phyloP scores from a whole-genome alignment of 1,284 basidiomycete species.

The Trametes polyzona region DNA sequence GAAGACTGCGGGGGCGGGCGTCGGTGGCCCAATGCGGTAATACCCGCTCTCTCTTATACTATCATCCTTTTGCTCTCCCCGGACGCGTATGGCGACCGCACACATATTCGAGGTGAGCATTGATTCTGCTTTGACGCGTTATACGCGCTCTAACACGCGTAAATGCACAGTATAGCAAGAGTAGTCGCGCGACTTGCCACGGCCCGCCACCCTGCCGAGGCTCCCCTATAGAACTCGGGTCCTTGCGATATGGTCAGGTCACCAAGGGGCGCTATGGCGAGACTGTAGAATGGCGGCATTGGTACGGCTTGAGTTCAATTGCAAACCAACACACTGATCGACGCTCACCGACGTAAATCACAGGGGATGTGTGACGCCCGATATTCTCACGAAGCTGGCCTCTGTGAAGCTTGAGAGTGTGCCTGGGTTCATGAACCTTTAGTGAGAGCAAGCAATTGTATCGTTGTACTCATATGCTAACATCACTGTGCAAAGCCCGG shows the following conservation, averaged over 20 bases:
- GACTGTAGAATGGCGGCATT: constrained; percentile 73
- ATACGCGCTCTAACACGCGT: background rate
- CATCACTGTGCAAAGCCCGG: constrained; percentile 44
- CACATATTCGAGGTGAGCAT: constrained; percentile 29
- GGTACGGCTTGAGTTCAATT: no score
- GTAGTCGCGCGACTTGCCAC: constrained; percentile 67
- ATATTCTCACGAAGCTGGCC: constrained; percentile 56
- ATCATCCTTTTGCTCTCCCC: constrained; percentile 6
- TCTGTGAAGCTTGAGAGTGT: constrained; percentile 46
- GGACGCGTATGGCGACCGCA: constrained; percentile 22
- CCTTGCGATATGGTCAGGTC: constrained; percentile 64
- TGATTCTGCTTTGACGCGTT: background rate
- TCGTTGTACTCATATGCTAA: background rate
- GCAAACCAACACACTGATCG: no score
- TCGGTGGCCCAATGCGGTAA: constrained; percentile 20
- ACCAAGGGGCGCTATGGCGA: constrained; percentile 54
- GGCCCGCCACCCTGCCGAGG: constrained; percentile 64
- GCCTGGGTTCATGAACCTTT: constrained; percentile 55
- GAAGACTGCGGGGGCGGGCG: constrained; percentile 16
- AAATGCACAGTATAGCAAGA: constrained; percentile 66
- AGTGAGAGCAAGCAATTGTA: no score
- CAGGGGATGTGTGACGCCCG: constrained; percentile 74
- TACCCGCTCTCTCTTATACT: constrained; percentile 11
- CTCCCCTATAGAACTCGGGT: constrained; percentile 53
- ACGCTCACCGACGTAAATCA: constrained; percentile 1